Conservation (phyloP, 352 stramenopile species). For the Pythium myriotylum region DNA sequence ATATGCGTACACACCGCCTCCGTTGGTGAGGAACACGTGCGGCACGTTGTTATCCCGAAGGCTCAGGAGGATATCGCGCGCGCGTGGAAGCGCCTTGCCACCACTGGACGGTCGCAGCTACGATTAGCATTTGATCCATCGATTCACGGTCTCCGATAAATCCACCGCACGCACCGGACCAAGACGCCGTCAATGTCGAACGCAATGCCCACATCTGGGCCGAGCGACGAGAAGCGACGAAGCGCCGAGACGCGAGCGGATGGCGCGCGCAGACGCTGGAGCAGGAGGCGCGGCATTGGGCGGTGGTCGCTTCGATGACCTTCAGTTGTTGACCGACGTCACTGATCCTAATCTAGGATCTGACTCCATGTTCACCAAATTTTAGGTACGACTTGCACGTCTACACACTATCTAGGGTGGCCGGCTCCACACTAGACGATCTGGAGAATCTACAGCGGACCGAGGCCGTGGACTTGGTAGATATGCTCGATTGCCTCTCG, state of each 20-base stretch:
- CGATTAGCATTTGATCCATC: too few relatives aligned
- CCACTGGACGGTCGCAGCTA: slow-evolving; percentile 32
- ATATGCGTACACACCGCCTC: slow-evolving; percentile 1
- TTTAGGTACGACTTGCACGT: too few relatives aligned
- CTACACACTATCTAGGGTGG: too few relatives aligned
- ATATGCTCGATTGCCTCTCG: slow-evolving; percentile 73
- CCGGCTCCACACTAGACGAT: too few relatives aligned
- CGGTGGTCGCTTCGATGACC: background rate
- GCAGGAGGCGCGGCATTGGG: background rate
- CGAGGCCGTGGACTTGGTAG: slow-evolving; percentile 57
- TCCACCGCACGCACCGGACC: slow-evolving; percentile 69
- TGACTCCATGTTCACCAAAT: background rate
- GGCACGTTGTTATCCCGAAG: slow-evolving; percentile 65
- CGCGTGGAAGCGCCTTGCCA: slow-evolving; percentile 67
- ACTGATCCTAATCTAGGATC: slow-evolving; percentile 9
- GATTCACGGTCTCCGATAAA: too few relatives aligned
- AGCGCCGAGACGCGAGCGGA: slow-evolving; percentile 35
- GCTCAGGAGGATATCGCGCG: slow-evolving; percentile 65
- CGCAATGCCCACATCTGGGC: slow-evolving; percentile 70
- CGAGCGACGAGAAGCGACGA: background rate
- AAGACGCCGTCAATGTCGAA: slow-evolving; percentile 93
- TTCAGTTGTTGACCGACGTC: slow-evolving; percentile 2
- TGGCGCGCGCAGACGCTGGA: background rate
- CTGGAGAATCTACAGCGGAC: background rate
- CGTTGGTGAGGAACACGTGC: slow-evolving; percentile 90